Base-by-base conservation (phyloP, 177 flowering plant genomes). In the Vitis hybrid region DNA sequence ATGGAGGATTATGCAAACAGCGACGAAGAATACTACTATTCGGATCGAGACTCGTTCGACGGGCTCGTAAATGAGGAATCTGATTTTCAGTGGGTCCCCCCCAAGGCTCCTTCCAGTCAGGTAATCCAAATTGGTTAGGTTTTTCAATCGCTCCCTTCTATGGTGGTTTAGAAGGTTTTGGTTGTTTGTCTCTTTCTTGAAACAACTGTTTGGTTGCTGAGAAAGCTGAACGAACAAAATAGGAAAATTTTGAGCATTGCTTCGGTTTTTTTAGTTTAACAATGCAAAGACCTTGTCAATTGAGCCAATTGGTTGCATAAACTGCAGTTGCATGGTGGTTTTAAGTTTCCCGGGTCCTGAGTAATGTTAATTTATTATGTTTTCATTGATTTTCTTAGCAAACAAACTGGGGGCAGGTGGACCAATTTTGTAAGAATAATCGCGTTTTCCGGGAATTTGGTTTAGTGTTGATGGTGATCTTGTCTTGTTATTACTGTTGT, bases 21-120 rank as follows among this genome's bases (percentile, higher is more conserved):
- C 69, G 96, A 92, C 63, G 90, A 79, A 3, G 91, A 83, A 3
- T 79, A 67, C 68, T 82, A 82, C 68, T 75, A 67, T 66, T 84
- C 90, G 65, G 94, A 89, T 80, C 80, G 65, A 2, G 92, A 87
- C 32, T 88, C 89, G 18, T 71, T 79, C 57, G 86, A 85, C n/a
- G 94, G 84, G 35, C 56, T 88, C 52, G 97, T 87, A 27, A 86
- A 84, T 54, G 94, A 90, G 0, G 92, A 82, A 13, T 70, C 82
- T 30, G 83, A 73, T 62, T 48, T 64, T 11, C 75, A 66, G n/a
- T 81, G 82, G 78, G 76, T 9, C 21, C 70, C 78, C 3, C 54
- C 79, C 7, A 81, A 67, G 74, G 76, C 74, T 59, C 68, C 92
- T 11, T 74, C 86, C 11, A 74, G 71, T 35, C 79, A 82, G 88